Base-by-base conservation (phyloP, 176 grass and related monocot species). In the Paspalum vaginatum region DNA sequence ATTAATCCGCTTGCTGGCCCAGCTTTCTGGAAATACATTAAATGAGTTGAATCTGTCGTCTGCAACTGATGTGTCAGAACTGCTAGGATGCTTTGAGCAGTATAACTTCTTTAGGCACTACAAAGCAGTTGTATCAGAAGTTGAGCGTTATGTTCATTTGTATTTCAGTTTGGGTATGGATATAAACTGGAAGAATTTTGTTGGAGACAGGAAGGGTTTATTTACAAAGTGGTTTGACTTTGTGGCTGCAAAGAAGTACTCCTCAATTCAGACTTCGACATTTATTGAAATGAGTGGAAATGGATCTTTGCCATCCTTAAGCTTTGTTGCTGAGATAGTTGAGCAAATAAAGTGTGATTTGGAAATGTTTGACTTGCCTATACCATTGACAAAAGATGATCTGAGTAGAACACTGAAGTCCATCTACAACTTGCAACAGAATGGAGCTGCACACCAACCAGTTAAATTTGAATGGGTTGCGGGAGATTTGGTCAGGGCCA, bases 21-120 rank as follows among this genome's bases (percentile, higher is more conserved):
- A 98, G 62, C 75, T 98, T 20, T 94, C 95, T 57, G 95, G 95
- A 63, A 98, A 94, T 78, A 78, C 83, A 55, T 87, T 94, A 74
- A 87, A 88, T 49, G 95, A 98, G 56, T 65, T 98, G 66, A 98
- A 91, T 88, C 83, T 98, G 77, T 98, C 95, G 39, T 84, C 89
- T 56, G 91, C 89, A 80, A 98, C 95, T 65, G 95, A 98, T 87
- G 95, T 98, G 37, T 90, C 95, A 55, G 95, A 98, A 77, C 82
- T 98, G 65, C 84, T 98, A 55, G 95, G 95, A 55, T 98, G 89
- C 64, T 98, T 98, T 94, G 95, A 98, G 60, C 95, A 98, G 88
- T 98, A 98, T 81, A 98, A 89, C 80, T 80, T 81, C 60, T 94
- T 90, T 73, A 87, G 95, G 76, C 87, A 88, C 77, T 98, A 92